Base-by-base conservation (phyloP, 345 rosid genomes). In the Diplotaxis tenuifolia region DNA sequence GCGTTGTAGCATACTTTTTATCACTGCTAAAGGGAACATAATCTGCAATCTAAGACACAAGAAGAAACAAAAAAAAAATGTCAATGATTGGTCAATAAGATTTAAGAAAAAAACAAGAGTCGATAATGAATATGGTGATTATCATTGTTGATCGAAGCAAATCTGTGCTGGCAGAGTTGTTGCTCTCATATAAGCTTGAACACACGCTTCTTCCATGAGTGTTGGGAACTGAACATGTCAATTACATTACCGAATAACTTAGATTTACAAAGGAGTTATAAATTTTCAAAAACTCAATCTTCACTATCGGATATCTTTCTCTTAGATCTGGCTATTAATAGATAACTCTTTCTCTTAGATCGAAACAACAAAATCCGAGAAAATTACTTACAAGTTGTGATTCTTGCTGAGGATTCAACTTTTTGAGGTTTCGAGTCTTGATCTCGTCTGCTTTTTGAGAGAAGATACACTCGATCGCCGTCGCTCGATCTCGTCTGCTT, bases 81-180 rank as follows among this genome's bases (percentile, higher is more conserved):
- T 27, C 18, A 5, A 47, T n/a, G 28, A 32, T n/a, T n/a, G n/a
- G n/a, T 9, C 6, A n/a, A 21, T 9, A 70, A 47, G 28, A 64
- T 6, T 16, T 14, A 16, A 15, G 9, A 50, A 14, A 27, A 14
- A n/a, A 67, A 53, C 62, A 75, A 62, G 54, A 72, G 32, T 36
- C 12, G 58, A n/a, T n/a, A n/a, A 31, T 22, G 29, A 67, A 65
- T 31, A 65, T 59, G 53, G 49, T 74, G 72, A 68, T 81, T 85
- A 93, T 97, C 94, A 79, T 69, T 16, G 80, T 68, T 64, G 92
- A 80, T 50, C 79, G 86, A 73, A 84, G 83, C 62, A 77, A 63
- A 79, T 68, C 70, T 19, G 78, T 71, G 65, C 75, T 80, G 67
- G 62, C 50, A 42, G 50, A 27, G 67, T 65, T 66, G 10, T 75